Evolutionary conservation across 2,329 filamentous ascomycete species (phyloP), one percentile per base, ranked within the genome.

Genomic region (Trichoderma sp.): DNA sequence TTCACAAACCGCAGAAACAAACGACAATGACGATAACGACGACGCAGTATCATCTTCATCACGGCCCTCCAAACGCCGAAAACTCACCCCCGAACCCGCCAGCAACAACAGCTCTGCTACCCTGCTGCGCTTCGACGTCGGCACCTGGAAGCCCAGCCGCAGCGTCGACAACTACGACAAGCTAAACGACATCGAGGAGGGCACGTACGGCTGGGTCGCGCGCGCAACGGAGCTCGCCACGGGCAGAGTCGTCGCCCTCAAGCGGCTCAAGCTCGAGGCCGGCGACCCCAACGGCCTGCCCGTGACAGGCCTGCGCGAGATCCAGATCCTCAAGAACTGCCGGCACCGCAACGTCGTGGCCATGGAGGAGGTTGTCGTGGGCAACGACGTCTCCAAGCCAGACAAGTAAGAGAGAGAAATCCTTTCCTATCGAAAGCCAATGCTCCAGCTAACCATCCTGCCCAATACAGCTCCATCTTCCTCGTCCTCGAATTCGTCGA

Each of bases 401-500:
- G 87, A 89, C 77, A 88, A 85, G 87, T 88, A 76, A 72, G 62
- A 28, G 3, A 32, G 28, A 32, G 30, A 32, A 32, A 32, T 8
- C 30, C 30, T 32, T 32, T 26, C 26, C 26, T 26, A 4, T 26
- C 26, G 26, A 26, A 26, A 26, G 4, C 26, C 26, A 26, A 26
- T 26, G 26, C 26, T 26, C 26, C 4, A 26, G 26, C 26, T 26
- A 26, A 26, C 26, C 26, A 26, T 4, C 4, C 26, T 26, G 26
- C 26, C 26, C 26, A 26, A 26, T n/a, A n/a, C 26, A 15, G 6
- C 83, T 83, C 81, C 34, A 92, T 98, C 75, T 97, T 94, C 81
- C 89, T 99, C 71, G 96, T 98, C 74, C 95, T 99, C 87, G 95
- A 98, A 79, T 99, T 98, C 82, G 86, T 98, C 77, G 95, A 98